A percentile compares a stretch with the other conserved stretches of the same genome.
Conservation (phyloP, 805 yeast species). For the Candida ipomoeae region DNA sequence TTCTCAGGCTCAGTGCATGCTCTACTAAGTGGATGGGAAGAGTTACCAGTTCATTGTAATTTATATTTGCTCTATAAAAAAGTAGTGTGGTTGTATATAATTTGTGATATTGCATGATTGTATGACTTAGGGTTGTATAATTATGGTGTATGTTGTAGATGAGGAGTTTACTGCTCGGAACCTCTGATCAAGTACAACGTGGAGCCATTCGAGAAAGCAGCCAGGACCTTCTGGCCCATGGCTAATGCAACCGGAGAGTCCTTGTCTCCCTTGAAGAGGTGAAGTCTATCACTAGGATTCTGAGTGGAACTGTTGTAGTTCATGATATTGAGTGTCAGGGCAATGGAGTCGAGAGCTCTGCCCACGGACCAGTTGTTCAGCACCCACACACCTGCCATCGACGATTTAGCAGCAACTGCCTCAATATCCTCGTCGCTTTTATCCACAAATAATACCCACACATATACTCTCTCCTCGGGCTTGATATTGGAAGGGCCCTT, state of each 20-base stretch:
- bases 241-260: slow-evolving; percentile 29
- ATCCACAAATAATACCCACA: slow-evolving; percentile 44
- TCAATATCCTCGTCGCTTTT: slow-evolving; percentile 25
- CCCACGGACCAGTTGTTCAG: slow-evolving; percentile 60
- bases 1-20: no score
- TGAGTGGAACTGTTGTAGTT: slow-evolving; percentile 48
- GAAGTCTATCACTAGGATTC: slow-evolving; percentile 39
- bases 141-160: neutral
- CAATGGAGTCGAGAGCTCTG: slow-evolving; percentile 49
- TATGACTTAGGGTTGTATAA: no score
- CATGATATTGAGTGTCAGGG: slow-evolving; percentile 43
- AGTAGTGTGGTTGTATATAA: no score
- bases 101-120: no score
- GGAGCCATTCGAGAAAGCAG: slow-evolving; percentile 47
- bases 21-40: no score
- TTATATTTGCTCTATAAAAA: no score
- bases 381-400: slow-evolving; percentile 39
- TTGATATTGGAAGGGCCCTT: slow-evolving; percentile 49
- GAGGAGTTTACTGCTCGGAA: slow-evolving; percentile 6
- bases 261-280: slow-evolving; percentile 38
- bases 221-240: slow-evolving; percentile 35
- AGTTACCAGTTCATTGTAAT: no score
- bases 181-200: slow-evolving; percentile 52
- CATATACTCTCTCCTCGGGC: slow-evolving; percentile 43
- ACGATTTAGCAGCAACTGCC: slow-evolving; percentile 24